phyloP scores from a whole-genome alignment of 108 stramenopile species.

The Stephanodiscus minutulus region DNA sequence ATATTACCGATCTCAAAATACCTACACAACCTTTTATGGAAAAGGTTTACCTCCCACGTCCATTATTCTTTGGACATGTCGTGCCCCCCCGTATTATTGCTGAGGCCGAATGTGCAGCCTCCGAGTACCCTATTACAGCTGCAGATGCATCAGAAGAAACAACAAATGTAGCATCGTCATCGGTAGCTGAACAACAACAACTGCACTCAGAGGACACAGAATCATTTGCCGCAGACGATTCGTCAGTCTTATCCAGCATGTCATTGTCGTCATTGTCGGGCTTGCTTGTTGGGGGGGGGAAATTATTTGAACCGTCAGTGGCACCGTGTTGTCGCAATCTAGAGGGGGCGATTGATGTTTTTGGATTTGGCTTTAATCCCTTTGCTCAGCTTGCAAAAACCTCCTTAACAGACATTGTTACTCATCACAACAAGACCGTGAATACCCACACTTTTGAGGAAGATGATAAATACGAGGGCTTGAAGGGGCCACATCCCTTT shows the following conservation, averaged over 20 bases:
- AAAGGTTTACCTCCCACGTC: conserved; percentile 71
- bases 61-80: conserved; percentile 81
- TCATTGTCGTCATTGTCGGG: conserved; percentile 27
- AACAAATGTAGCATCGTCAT: neutral
- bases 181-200: conserved; percentile 3
- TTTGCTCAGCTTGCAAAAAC: conserved; percentile 24
- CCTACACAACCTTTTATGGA: conserved; percentile 63
- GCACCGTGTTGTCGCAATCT: conserved; percentile 65
- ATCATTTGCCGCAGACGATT: conserved; percentile 19
- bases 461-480: conserved; percentile 30
- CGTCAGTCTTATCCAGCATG: conserved; percentile 13
- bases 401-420: conserved; percentile 1
- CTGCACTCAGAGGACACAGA: neutral
- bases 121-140: neutral
- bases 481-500: conserved; percentile 40
- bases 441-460: neutral
- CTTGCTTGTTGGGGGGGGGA: conserved; percentile 15
- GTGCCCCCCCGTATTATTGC: conserved; percentile 71
- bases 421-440: neutral
- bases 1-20: conserved; percentile 30
- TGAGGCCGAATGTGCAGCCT: conserved; percentile 53
- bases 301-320: conserved; percentile 21
- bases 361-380: conserved; percentile 74
- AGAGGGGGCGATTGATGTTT: conserved; percentile 68
- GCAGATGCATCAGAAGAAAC: conserved; percentile 1